Evolutionary conservation across 495 filamentous ascomycete species (phyloP), one percentile per base, ranked within the genome.

Genomic region (Aspergillus bertholletiae): DNA sequence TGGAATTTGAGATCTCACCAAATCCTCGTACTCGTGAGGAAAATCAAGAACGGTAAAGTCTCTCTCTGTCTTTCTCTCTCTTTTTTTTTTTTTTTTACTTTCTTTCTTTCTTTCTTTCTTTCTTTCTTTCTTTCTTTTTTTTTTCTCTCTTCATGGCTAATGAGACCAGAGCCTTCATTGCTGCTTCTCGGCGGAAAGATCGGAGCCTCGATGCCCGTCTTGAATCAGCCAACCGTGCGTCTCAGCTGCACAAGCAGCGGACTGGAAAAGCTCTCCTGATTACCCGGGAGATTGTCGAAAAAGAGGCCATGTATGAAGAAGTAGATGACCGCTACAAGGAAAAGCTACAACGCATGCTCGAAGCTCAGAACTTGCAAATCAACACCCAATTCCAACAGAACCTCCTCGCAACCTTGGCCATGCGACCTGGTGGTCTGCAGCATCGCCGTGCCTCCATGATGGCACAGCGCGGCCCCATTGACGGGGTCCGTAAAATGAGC

Each of bases 241-340:
- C 92, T 7, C 84, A 90, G 58, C 89, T 97, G 48, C 93, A 97
- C 75, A 90, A 90, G 71, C 82, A 85, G 63, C 83, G 94, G 20
- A 97, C 94, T 7, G 94, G 93, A 21, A 88, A 90, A 52, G 84
- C 81, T 11, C 78, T 97, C 55, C 84, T 86, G 54, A 88, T 97
- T 61, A 92, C 86, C 47, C 87, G 91, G 65, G 82, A 94, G 62
- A 91, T 94, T 69, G 94, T 97, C 9, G 71, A 89, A 55, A 90
- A 89, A 62, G 93, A 96, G 68, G 91, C 94, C 70, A 96, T 96
- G 91, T 97, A 97, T 67, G 93, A 96, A 66, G 93, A 97, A 68
- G 88, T 96, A 64, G 93, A 97, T 34, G 90, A 95, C 46, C 73
- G 73, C 21, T 76, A 74, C 45, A 71, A 73, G 51, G 73, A 74